Evolutionary conservation across 257 asterid species (phyloP), one percentile per base, ranked within the genome.

Genomic region (Salvia miltiorrhiza): DNA sequence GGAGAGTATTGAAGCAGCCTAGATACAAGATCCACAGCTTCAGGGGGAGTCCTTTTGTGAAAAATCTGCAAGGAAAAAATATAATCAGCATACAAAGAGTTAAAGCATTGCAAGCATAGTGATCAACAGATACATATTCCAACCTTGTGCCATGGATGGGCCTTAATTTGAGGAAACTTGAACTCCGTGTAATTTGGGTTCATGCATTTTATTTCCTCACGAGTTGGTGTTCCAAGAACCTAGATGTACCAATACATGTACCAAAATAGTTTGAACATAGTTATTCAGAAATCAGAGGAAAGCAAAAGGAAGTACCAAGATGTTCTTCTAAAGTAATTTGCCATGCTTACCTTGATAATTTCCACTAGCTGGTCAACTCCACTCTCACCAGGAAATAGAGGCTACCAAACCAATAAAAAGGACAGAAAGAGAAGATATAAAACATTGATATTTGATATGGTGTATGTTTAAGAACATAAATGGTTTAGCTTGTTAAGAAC

Each of bases 1-100:
- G 97, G 97, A 16, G 97, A 90, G 87, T 90, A 90, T 67, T 90
- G 97, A 75, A 90, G 97, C 73, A 90, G 95, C 72, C 96, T 85
- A 6, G 95, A 86, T 57, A 88, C 97, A 26, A 90, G 90, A 82
- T 88, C 96, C 16, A 90, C 97, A 72, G 90, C 96, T 80, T 90
- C 96, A 63, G 96, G 97, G 50, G 94, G 96, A 40, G 83, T 83
- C 60, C 92, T 82, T 61, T 90, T 90, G 78, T 90, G 94, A 67
- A 90, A 90, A 71, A 88, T 88, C 97, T 88, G 74, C 48, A 41
- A 50, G 24, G 17, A 59, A 58, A n/a, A 54, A 54, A 23, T 13
- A 47, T 30, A 53, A 69, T 65, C 33, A 41, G 41, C 13, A 39
- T n/a, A 52, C 7, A 60, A 12, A 40, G 57, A 44, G 59, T 53